Base-by-base conservation (phyloP, 805 yeast genomes). In the Pichia gijzeniarum region DNA sequence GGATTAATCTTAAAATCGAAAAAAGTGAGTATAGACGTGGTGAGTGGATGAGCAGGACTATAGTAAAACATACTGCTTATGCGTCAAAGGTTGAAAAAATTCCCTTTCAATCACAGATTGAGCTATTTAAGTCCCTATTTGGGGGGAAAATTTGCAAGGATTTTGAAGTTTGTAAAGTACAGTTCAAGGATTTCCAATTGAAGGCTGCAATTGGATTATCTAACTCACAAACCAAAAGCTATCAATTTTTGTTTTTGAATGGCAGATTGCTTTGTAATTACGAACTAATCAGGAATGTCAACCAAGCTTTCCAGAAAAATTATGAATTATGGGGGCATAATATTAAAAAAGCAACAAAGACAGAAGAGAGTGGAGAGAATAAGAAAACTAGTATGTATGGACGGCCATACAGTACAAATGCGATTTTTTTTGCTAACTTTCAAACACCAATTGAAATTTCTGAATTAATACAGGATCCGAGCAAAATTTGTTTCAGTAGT, bases 221-320 rank as follows among this genome's bases (percentile, higher is more conserved):
- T 0, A 65, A 74, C 1, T 48, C 60, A 1, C 65, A 64, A 44
- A 55, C 70, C 0, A 68, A 61, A 36, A 48, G 53, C 1, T 63
- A 67, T 45, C 85, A 79, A 51, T 70, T 65, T 41, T 52, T 77
- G 1, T 73, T 66, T 43, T 51, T 75, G 19, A 77, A 80, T 55
- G 67, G 67, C 3, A 60, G 73, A 20, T 60, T 53, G 10, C 53
- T 68, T 16, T 9, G 35, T 0, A 61, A 64, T 42, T 37, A 43
- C 3, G 46, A 43, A 4, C 18, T 67, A 9, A 22, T 37, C 2
- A 52, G 48, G 17, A 40, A 21, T 0, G 49, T 69, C 12, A 63
- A 63, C 41, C 52, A 49, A 30, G 19, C 50, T 6, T 67, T 69
- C 44, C 31, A 36, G 10, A 40, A 51, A 43, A 30, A 61, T 14